Evolutionary conservation across 371 early-diverging fungal species (phyloP).

Genomic region (Smittium culicis): DNA sequence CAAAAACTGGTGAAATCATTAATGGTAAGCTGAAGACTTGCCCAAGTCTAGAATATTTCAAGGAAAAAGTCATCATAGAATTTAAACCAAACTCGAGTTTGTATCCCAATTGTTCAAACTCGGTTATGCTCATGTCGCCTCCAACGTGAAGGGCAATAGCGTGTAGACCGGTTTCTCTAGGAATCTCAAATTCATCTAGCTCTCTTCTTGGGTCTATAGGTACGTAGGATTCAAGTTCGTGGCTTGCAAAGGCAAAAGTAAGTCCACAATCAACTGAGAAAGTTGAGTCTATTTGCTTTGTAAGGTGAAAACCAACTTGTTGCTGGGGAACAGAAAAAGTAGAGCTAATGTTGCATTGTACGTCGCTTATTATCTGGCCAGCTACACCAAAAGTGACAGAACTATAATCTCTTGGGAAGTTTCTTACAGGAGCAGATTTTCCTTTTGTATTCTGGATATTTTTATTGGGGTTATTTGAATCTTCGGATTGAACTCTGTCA

Average conservation of each 20-base stretch:
- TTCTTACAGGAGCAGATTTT: not conserved
- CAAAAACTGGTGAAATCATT: conserved; percentile 53
- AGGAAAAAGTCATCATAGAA: conserved; percentile 53
- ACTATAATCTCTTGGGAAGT: conserved; percentile 13
- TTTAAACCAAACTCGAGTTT: conserved; percentile 58
- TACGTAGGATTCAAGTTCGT: not conserved
- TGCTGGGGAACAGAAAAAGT: conserved; percentile 9
- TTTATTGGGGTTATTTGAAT: not conserved
- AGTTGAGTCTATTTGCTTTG: conserved; percentile 15
- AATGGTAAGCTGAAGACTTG: conserved; percentile 74
- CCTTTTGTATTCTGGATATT: not conserved
- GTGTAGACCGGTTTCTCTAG: conserved; percentile 1
- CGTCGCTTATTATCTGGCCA: conserved; percentile 10
- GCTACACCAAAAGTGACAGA: conserved; percentile 15
- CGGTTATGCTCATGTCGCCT: conserved; percentile 10
- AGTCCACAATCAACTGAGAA: conserved; percentile 16
- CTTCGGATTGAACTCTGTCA: not conserved
- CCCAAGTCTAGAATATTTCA: conserved; percentile 67
- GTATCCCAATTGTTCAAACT: conserved; percentile 39
- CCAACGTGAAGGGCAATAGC: conserved; percentile 13
- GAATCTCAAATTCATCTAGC: not conserved
- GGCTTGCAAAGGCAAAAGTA: conserved; percentile 10
- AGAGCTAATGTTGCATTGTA: not conserved
- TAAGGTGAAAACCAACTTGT: conserved; percentile 11
- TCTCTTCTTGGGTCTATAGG: not conserved